Percentiles rank a stretch among this genome's conserved stretches.
Evolutionary conservation across 2,329 filamentous ascomycete genomes (phyloP).

Genomic region (Calonectria ilicicola): DNA sequence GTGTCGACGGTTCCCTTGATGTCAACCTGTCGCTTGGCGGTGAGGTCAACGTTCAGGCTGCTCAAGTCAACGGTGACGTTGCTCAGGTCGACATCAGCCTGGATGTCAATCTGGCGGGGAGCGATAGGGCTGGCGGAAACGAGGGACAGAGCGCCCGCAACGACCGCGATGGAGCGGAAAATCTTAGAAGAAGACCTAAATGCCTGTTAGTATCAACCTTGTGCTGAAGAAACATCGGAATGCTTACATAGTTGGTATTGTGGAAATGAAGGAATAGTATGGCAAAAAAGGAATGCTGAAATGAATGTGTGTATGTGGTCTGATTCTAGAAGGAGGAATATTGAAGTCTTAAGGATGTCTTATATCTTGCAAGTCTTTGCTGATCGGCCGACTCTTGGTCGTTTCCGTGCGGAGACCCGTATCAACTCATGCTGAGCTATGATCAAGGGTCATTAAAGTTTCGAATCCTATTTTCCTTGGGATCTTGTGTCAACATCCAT

Average conservation of each 20-base stretch:
- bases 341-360: neutral
- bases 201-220: neutral
- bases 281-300: neutral
- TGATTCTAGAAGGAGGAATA: neutral
- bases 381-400: neutral
- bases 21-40: neutral
- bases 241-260: neutral
- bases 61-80: neutral
- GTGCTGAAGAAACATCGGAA: too few relatives aligned
- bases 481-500: neutral
- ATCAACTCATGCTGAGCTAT: neutral
- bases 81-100: slow-evolving; percentile 6
- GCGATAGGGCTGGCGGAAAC: neutral
- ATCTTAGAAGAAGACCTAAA: neutral
- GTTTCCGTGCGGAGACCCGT: neutral
- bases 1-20: neutral
- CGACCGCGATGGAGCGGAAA: neutral
- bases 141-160: neutral
- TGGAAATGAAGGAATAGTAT: neutral
- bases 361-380: neutral
- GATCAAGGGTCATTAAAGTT: neutral
- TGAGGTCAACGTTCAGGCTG: neutral
- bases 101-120: neutral
- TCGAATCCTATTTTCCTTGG: neutral
- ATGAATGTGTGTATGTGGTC: neutral